A percentile compares a stretch with the other conserved stretches of the same genome.
phyloP scores from a whole-genome alignment of 2,329 filamentous ascomycete species.

The Verticillium klebahnii region DNA sequence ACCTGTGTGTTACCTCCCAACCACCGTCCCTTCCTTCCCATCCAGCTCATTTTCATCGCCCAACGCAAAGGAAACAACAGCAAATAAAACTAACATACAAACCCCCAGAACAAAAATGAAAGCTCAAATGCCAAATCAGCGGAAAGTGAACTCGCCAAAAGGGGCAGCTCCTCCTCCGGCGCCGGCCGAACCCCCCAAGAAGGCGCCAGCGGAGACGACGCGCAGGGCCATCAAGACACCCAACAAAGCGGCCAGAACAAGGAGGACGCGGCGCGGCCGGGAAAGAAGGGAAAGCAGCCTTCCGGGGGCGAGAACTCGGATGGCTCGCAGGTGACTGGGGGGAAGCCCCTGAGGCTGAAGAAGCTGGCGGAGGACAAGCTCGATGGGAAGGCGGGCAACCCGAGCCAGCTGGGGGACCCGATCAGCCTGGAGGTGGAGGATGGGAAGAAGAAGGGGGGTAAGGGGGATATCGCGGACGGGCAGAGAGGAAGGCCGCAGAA shows the following conservation, averaged over 20 bases:
- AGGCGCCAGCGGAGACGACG: neutral
- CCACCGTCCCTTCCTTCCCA: neutral
- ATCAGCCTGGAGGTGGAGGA: conserved; percentile 33
- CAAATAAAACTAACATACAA: neutral
- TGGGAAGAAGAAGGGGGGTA: conserved; percentile 5
- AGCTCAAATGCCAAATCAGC: neutral
- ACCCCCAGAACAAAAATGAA: neutral
- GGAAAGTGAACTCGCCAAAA: neutral
- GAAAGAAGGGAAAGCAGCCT: neutral
- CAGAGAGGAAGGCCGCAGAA: neutral
- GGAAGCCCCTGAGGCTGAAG: conserved; percentile 11
- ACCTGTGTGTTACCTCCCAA: neutral
- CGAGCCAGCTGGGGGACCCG: conserved; percentile 32
- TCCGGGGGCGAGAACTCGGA: conserved; percentile 10
- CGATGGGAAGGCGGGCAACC: conserved; percentile 25
- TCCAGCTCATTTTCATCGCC: neutral
- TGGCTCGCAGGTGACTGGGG: conserved; percentile 6
- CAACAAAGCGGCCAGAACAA: neutral
- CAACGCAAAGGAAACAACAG: neutral
- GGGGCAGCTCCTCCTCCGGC: neutral
- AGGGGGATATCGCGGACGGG: conserved; percentile 16
- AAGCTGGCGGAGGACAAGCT: conserved; percentile 17
- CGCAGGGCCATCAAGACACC: neutral
- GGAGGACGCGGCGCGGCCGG: neutral
- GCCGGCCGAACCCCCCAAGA: neutral